Percentiles rank a stretch among this genome's conserved stretches.
Conservation (phyloP, 352 stramenopile species). For the Phytophthora chlamydospora region DNA sequence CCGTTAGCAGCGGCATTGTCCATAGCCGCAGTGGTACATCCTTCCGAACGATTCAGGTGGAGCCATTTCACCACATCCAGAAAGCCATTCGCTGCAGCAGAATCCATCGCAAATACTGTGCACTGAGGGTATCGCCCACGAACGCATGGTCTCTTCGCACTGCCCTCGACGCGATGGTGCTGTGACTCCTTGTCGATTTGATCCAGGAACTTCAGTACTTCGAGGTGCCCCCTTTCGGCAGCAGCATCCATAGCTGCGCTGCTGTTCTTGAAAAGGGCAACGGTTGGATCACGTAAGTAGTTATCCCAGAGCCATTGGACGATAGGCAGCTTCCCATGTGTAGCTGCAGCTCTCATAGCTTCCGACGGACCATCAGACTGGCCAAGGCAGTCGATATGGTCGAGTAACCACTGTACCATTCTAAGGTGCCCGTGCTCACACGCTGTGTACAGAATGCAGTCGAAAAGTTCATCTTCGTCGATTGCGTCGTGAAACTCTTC, state of each 20-base stretch:
- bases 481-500: not conserved
- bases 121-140: constrained; percentile 2
- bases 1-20: not conserved
- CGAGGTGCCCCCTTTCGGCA: constrained; percentile 10
- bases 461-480: not conserved
- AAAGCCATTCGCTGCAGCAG: constrained; percentile 1
- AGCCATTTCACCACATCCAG: constrained; percentile 4
- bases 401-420: constrained; percentile 1
- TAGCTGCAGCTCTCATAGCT: not conserved
- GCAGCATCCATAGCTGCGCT: constrained; percentile 16
- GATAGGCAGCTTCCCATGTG: not conserved
- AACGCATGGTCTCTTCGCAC: not conserved
- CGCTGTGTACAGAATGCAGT: not conserved
- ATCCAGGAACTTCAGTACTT: constrained; percentile 11
- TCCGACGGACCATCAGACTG: not conserved
- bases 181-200: constrained; percentile 3
- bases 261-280: not conserved
- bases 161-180: constrained; percentile 4
- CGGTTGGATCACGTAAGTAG: not conserved
- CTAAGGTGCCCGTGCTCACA: not conserved
- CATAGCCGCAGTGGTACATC: constrained; percentile 1
- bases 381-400: not conserved
- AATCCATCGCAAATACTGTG: constrained; percentile 8
- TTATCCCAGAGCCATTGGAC: constrained; percentile 2
- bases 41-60: constrained; percentile 1